These are phyloP conservation scores for Salix dunnii DNA, from an alignment of 345 rosid species.

Conservation along the genomic window DNA sequence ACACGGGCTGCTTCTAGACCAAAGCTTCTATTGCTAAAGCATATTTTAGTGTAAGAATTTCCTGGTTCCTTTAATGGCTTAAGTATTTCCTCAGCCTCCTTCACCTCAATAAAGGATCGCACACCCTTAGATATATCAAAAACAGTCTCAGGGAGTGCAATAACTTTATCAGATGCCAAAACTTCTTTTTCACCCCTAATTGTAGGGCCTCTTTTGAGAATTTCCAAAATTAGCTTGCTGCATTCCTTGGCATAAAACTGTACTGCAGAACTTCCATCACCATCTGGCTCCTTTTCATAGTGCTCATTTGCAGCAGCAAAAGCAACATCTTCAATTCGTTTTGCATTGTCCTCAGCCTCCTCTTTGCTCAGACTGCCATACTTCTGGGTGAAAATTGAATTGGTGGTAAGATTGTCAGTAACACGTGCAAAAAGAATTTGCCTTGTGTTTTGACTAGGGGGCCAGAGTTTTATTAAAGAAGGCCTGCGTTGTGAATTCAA, in stretches of 20 bases:
- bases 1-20: constrained; percentile 74
- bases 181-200: constrained; percentile 28
- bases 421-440: constrained; percentile 64
- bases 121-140: constrained; percentile 76
- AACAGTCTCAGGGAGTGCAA: constrained; percentile 34
- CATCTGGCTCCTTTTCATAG: constrained; percentile 88
- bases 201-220: constrained; percentile 63
- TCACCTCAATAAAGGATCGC: constrained; percentile 68
- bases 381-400: constrained; percentile 77
- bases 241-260: constrained; percentile 95
- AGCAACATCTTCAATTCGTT: constrained; percentile 66
- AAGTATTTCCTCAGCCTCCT: constrained; percentile 75
- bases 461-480: constrained; percentile 81
- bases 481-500: constrained; percentile 55
- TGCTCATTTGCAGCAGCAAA: constrained; percentile 57
- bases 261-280: constrained; percentile 90
- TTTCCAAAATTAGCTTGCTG: constrained; percentile 77
- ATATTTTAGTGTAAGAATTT: constrained; percentile 70
- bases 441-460: constrained; percentile 73
- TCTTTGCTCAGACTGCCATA: constrained; percentile 67
- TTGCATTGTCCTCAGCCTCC: constrained; percentile 78
- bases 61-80: constrained; percentile 66
- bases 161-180: constrained; percentile 26
- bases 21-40: constrained; percentile 91
- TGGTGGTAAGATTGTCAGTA: constrained; percentile 59